phyloP scores from a whole-genome alignment of 495 filamentous ascomycete genomes.

The Baudoinia panamericana region DNA sequence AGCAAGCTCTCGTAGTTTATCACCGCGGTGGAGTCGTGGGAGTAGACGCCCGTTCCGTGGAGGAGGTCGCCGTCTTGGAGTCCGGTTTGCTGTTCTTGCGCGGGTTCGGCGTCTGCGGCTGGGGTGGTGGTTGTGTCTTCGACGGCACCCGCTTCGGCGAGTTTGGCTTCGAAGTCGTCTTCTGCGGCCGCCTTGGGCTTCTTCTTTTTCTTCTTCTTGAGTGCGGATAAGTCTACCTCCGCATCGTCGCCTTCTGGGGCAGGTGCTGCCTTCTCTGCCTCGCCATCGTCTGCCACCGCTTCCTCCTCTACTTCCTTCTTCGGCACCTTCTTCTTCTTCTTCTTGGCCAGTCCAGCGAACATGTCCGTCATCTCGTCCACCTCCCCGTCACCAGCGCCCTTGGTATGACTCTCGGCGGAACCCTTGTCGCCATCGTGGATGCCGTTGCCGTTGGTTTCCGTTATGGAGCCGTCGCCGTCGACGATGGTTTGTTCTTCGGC shows the following conservation, averaged over 20 bases:
- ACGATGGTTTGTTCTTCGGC: constrained; percentile 72
- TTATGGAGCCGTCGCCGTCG: constrained; percentile 71
- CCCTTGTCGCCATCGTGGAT: constrained; percentile 39
- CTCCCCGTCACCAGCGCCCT: constrained; percentile 40
- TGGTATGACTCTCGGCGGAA: constrained; percentile 40
- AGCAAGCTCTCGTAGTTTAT: constrained; percentile 79
- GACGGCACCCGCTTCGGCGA: constrained; percentile 58
- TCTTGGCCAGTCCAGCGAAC: constrained; percentile 79
- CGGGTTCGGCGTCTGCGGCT: constrained; percentile 36
- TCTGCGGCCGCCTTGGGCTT: constrained; percentile 56
- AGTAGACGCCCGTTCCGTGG: constrained; percentile 88
- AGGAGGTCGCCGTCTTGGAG: constrained; percentile 60
- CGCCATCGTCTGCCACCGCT: constrained; percentile 42
- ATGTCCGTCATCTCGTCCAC: constrained; percentile 60
- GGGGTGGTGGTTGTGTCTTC: constrained; percentile 31
- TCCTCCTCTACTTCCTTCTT: constrained; percentile 47
- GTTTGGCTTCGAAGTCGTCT: constrained; percentile 65
- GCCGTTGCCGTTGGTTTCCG: constrained; percentile 37
- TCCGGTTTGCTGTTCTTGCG: constrained; percentile 37
- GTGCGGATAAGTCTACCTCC: constrained; percentile 57
- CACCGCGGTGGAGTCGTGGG: constrained; percentile 57
- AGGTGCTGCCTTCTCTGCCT: constrained; percentile 45
- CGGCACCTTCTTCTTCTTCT: constrained; percentile 73
- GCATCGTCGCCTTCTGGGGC: too few species aligned
- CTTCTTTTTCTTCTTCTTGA: constrained; percentile 98